phyloP scores from a whole-genome alignment of 2,329 filamentous ascomycete species.

The Colletotrichum tropicale region DNA sequence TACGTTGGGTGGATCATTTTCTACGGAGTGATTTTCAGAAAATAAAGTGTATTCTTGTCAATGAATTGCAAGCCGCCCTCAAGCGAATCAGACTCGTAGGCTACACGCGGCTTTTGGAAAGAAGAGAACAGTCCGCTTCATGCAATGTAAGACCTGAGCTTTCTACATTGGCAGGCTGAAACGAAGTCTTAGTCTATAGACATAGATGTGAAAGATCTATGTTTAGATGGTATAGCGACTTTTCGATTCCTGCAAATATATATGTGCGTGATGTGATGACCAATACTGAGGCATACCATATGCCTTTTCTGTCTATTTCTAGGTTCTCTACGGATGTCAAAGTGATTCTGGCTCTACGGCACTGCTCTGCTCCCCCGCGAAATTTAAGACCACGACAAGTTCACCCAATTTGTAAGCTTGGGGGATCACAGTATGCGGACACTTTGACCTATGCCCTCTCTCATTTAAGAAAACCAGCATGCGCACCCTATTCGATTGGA shows the following conservation, averaged over 20 bases:
- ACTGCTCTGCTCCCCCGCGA: background rate
- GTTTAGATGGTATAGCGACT: background rate
- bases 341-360: background rate
- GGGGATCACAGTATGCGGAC: background rate
- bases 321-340: background rate
- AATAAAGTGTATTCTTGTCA: background rate
- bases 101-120: background rate
- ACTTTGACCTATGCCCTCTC: background rate
- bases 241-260: background rate
- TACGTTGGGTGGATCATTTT: background rate
- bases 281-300: accelerated
- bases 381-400: accelerated
- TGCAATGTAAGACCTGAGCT: background rate
- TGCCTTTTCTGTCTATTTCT: background rate
- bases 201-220: background rate
- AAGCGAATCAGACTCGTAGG: background rate
- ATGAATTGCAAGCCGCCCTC: accelerated
- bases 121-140: background rate
- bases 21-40: background rate
- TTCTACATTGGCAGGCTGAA: background rate
- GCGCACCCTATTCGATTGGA: background rate
- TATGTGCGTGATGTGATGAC: background rate
- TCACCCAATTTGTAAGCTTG: background rate
- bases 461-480: accelerated
- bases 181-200: background rate